Conservation (phyloP, 306 rosid species). For the Sicyos baderoa region DNA sequence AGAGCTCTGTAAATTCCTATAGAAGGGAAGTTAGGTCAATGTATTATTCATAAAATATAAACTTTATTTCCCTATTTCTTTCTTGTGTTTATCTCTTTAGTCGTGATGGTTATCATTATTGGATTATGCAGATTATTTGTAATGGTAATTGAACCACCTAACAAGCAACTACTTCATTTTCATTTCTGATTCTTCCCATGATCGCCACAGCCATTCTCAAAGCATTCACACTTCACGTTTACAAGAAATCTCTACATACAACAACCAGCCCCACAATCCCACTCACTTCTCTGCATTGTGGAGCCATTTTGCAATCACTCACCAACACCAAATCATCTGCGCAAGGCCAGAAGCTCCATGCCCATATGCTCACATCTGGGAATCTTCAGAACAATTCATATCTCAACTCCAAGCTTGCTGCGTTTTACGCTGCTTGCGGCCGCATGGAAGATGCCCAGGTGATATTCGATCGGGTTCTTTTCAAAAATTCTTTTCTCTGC, state of each 20-base stretch:
- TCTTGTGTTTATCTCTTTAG: no score
- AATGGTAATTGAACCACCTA: no score
- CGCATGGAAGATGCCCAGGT: constrained; percentile 35
- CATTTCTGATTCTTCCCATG: constrained; percentile 22
- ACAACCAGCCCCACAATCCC: constrained; percentile 16
- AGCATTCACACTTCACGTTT: constrained; percentile 16
- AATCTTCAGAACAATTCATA: constrained; percentile 36
- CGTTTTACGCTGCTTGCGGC: constrained; percentile 42
- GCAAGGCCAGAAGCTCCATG: constrained; percentile 42
- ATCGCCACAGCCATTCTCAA: constrained; percentile 20
- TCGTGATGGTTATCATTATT: no score
- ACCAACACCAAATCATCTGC: constrained; percentile 34
- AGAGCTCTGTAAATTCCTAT: no score
- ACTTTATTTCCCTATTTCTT: no score
- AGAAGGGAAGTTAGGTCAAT: no score
- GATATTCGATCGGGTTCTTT: constrained; percentile 28
- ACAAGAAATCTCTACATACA: constrained; percentile 18
- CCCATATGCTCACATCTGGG: constrained; percentile 29
- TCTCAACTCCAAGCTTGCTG: constrained; percentile 44
- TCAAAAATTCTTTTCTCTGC: constrained; percentile 44
- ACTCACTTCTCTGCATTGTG: constrained; percentile 44
- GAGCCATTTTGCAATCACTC: constrained; percentile 38
- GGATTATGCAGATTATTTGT: no score
- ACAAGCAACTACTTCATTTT: neutral
- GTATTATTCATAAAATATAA: no score